phyloP scores from a whole-genome alignment of 441 rosid species.

The Omphalea diandra region DNA sequence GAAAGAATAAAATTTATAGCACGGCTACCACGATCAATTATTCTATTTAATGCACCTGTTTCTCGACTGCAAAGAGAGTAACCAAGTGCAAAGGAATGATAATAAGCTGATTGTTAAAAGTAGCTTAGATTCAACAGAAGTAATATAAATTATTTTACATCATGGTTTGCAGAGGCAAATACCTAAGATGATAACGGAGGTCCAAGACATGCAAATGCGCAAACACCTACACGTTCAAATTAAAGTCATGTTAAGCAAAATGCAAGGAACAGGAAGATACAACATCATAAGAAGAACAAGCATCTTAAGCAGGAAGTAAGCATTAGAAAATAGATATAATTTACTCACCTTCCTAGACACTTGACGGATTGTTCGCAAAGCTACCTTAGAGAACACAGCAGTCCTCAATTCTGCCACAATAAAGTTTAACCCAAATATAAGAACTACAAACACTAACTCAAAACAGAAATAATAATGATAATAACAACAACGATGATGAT shows the following conservation, averaged over 20 bases:
- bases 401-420: slow-evolving; percentile 71
- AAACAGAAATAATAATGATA: background rate
- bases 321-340: background rate
- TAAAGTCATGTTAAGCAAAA: background rate
- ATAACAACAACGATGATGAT: too few relatives aligned
- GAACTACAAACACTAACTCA: too few relatives aligned
- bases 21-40: slow-evolving; percentile 91
- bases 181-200: slow-evolving; percentile 88
- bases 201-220: slow-evolving; percentile 85
- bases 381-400: slow-evolving; percentile 88
- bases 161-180: slow-evolving; percentile 20
- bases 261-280: background rate
- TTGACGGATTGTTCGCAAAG: slow-evolving; percentile 76
- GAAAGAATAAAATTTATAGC: slow-evolving; percentile 89
- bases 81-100: slow-evolving; percentile 21
- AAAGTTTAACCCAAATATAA: background rate
- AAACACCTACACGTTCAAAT: slow-evolving; percentile 56
- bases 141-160: background rate
- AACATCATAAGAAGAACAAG: background rate
- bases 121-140: slow-evolving; percentile 3
- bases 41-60: slow-evolving; percentile 84
- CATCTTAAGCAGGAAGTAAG: slow-evolving; percentile 7
- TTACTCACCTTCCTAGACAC: slow-evolving; percentile 87
- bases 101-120: slow-evolving; percentile 14
- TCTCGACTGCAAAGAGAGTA: slow-evolving; percentile 64